These are phyloP conservation scores for Nigrograna mackinnonii DNA, from an alignment of 2,329 filamentous ascomycete genomes.

Conservation along the genomic window DNA sequence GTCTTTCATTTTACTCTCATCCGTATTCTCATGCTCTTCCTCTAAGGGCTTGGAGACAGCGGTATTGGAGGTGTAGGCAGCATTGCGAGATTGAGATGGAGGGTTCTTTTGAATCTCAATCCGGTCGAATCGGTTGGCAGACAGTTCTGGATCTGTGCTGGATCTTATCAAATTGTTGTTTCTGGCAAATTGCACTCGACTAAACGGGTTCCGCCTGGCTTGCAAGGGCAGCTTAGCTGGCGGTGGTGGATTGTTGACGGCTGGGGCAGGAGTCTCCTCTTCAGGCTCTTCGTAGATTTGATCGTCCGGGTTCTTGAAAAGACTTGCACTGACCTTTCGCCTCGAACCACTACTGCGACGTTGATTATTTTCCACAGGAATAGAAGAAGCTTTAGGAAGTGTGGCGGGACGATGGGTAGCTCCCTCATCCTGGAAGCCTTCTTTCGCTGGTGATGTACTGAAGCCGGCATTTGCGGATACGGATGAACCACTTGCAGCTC, in stretches of 20 bases:
- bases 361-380: slow-evolving; percentile 30
- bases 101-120: slow-evolving; percentile 85
- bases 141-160: slow-evolving; percentile 51
- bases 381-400: slow-evolving; percentile 34
- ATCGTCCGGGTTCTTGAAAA: slow-evolving; percentile 71
- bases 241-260: slow-evolving; percentile 32
- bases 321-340: slow-evolving; percentile 70
- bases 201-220: slow-evolving; percentile 68
- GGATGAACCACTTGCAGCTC: slow-evolving; percentile 34
- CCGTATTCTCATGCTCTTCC: slow-evolving; percentile 26
- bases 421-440: slow-evolving; percentile 10
- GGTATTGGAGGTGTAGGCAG: slow-evolving; percentile 74
- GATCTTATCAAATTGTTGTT: slow-evolving; percentile 47
- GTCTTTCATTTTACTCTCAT: slow-evolving; percentile 65
- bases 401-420: slow-evolving; percentile 32
- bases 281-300: slow-evolving; percentile 90
- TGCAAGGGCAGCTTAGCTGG: slow-evolving; percentile 47
- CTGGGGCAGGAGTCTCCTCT: slow-evolving; percentile 39
- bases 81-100: slow-evolving; percentile 79
- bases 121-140: slow-evolving; percentile 46
- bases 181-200: slow-evolving; percentile 60
- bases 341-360: slow-evolving; percentile 68
- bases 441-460: slow-evolving; percentile 24
- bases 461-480: slow-evolving; percentile 19
- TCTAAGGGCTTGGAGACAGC: slow-evolving; percentile 35